phyloP scores from a whole-genome alignment of 2,329 filamentous ascomycete genomes.

The Elsinoe australis region DNA sequence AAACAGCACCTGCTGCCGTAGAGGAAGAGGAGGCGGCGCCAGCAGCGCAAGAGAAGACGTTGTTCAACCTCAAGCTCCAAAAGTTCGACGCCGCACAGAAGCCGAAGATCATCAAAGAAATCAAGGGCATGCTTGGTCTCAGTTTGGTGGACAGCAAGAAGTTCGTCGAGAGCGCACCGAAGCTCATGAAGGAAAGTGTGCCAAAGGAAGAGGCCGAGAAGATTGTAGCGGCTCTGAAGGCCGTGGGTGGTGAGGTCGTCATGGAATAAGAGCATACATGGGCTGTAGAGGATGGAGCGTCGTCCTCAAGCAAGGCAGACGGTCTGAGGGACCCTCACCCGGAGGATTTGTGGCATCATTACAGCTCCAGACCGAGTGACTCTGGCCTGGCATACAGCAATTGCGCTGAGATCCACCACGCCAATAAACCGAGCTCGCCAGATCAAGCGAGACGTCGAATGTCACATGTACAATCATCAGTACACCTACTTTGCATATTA shows the following conservation, averaged over 20 bases:
- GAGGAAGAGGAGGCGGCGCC: slow-evolving; percentile 84
- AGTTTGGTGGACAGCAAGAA: slow-evolving; percentile 99
- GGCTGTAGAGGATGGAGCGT: too few species aligned
- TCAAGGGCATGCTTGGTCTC: slow-evolving; percentile 91
- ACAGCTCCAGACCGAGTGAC: too few species aligned
- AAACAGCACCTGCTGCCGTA: slow-evolving; percentile 51
- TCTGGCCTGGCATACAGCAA: too few species aligned
- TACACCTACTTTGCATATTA: too few species aligned
- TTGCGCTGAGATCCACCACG: too few species aligned
- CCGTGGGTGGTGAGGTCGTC: slow-evolving; percentile 73
- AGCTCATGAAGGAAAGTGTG: slow-evolving; percentile 98
- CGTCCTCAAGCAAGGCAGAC: too few species aligned
- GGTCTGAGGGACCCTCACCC: too few species aligned
- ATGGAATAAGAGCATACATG: slow-evolving; percentile 91
- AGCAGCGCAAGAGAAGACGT: slow-evolving; percentile 83
- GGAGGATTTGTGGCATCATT: too few species aligned
- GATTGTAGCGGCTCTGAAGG: slow-evolving; percentile 93
- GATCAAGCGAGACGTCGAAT: too few species aligned
- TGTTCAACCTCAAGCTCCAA: slow-evolving; percentile 93
- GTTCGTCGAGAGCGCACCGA: slow-evolving; percentile 96
- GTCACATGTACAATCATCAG: too few species aligned
- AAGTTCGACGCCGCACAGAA: slow-evolving; percentile 82
- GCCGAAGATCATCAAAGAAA: slow-evolving; percentile 99
- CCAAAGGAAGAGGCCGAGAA: slow-evolving; percentile 99
- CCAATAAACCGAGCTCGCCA: too few species aligned